Conservation (phyloP, 495 filamentous ascomycete species). For the Aspergillus leporis region DNA sequence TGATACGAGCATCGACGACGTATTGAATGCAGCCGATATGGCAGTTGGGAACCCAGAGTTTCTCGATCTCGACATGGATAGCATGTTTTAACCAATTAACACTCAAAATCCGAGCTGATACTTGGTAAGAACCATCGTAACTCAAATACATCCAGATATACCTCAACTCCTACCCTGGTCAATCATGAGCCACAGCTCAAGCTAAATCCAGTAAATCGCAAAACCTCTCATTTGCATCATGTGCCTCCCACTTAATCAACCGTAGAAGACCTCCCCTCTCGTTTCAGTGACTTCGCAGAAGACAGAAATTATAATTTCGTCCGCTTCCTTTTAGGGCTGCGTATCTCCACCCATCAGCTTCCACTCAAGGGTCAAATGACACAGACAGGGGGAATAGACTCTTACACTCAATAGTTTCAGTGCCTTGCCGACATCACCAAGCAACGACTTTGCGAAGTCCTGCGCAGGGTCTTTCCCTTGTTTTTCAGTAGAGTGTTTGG, state of each 20-base stretch:
- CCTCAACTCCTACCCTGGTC: not conserved
- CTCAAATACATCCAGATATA: not conserved
- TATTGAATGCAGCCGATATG: conserved; percentile 50
- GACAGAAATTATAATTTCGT: not conserved
- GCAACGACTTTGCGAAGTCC: not conserved
- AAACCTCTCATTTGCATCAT: no score
- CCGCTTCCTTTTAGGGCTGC: not conserved
- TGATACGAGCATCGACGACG: conserved; percentile 48
- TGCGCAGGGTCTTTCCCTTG: not conserved
- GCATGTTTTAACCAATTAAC: conserved; percentile 37
- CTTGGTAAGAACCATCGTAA: not conserved
- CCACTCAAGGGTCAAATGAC: not conserved
- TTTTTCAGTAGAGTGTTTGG: not conserved
- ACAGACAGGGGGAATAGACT: not conserved
- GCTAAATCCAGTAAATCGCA: no score
- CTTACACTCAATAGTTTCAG: not conserved
- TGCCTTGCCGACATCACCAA: not conserved
- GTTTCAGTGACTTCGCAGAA: no score
- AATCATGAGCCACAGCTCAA: no score
- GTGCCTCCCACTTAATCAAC: no score
- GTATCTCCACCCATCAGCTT: not conserved
- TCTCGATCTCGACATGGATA: conserved; percentile 52
- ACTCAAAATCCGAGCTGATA: not conserved
- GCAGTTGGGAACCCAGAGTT: conserved; percentile 50
- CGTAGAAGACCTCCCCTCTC: no score